Evolutionary conservation across 1,284 basidiomycete genomes (phyloP).

Genomic region (Sanghuangporus sanghuang): DNA sequence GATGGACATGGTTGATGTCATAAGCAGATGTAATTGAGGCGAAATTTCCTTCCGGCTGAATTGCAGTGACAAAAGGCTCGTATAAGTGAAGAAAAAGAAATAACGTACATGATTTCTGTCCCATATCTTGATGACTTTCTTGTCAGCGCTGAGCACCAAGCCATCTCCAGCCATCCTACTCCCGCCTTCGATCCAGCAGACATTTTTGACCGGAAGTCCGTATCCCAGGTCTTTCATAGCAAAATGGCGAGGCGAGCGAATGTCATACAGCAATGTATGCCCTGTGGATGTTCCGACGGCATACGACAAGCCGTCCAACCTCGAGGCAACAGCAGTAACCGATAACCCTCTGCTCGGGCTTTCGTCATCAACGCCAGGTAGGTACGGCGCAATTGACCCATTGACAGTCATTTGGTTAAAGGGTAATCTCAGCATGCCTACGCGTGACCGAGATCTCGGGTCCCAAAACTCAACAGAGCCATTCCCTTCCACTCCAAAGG

Average conservation of each 20-base stretch:
- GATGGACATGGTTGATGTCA: slow-evolving; percentile 86
- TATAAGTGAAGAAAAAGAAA: background rate
- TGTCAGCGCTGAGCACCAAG: slow-evolving; percentile 85
- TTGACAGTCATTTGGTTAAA: slow-evolving; percentile 49
- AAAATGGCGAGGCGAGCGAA: slow-evolving; percentile 80
- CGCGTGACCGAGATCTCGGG: slow-evolving; percentile 75
- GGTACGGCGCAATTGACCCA: slow-evolving; percentile 30
- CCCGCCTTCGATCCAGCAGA: slow-evolving; percentile 89
- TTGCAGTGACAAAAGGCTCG: slow-evolving; percentile 12
- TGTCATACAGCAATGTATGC: slow-evolving; percentile 92
- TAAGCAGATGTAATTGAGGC: slow-evolving; percentile 88
- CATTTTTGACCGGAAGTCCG: slow-evolving; percentile 83
- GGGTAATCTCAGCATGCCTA: slow-evolving; percentile 78
- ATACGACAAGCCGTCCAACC: slow-evolving; percentile 86
- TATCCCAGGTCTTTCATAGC: slow-evolving; percentile 97
- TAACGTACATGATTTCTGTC: slow-evolving; percentile 74
- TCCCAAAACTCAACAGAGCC: slow-evolving; percentile 97
- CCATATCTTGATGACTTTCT: slow-evolving; percentile 96
- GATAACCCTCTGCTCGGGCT: slow-evolving; percentile 41
- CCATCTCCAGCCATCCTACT: slow-evolving; percentile 81
- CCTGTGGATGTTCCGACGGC: slow-evolving; percentile 95
- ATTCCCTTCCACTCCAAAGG: slow-evolving; percentile 82
- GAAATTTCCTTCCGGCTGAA: slow-evolving; percentile 82
- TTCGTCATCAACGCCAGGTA: slow-evolving; percentile 42
- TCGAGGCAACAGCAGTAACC: slow-evolving; percentile 81